Evolutionary conservation across 208 protist genomes (phyloP), one percentile per base, ranked within the genome.

Genomic region (Spongospora subterranea): DNA sequence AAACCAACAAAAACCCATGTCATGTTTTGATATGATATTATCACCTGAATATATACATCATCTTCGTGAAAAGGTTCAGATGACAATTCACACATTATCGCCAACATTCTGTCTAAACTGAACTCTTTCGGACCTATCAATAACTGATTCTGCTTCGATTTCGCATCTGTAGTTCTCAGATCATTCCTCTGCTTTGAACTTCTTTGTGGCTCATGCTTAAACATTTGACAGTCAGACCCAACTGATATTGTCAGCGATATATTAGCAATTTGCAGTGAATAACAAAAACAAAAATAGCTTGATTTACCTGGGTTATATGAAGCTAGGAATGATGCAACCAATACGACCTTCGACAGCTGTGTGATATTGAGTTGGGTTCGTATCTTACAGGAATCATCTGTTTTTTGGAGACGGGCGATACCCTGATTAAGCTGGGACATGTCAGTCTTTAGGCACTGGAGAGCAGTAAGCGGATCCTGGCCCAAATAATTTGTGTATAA

Each of bases 261-360:
- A n/a, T n/a, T n/a, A n/a, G n/a, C n/a, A n/a, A n/a, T n/a, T n/a
- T n/a, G n/a, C n/a, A n/a, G n/a, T n/a, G 13, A 82, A 45, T n/a
- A 43, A 39, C 6, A 6, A 43, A 82, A 82, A 39, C 71, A 43
- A 82, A 43, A 35, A 82, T n/a, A 82, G 71, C n/a, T 43, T 35
- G n/a, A 82, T n/a, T n/a, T 6, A 82, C 71, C 40, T 82, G 71
- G 71, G n/a, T 82, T 82, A n/a, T 82, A 82, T 20, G 71, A 82
- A 6, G 71, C 71, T n/a, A 82, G 40, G n/a, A 82, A 82, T n/a
- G 71, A 6, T 6, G 71, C 71, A 20, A 35, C n/a, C 71, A 82
- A 43, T 6, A 82, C 35, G 71, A 82, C 13, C 35, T n/a, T 6
- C 6, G 6, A 39, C 17, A 82, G 40, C 17, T 6, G 17, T 40